Percentiles rank a stretch among this genome's conserved stretches.
Conservation (phyloP, 805 yeast genomes). For the Candida suzukii region DNA sequence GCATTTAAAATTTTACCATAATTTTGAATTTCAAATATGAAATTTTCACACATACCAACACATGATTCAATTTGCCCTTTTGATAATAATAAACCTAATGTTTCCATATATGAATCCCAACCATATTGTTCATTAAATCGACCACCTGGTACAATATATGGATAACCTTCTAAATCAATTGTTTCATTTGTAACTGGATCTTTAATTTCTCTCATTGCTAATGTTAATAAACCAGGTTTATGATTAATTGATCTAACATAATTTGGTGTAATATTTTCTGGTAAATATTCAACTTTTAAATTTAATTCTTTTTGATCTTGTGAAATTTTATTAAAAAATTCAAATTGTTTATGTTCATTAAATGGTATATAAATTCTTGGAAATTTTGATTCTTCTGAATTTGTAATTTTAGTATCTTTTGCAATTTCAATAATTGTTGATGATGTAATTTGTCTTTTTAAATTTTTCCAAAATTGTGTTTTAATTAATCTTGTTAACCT, state of each 20-base stretch:
- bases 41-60: constrained; percentile 86
- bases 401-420: constrained; percentile 68
- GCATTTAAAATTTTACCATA: constrained; percentile 94
- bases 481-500: constrained; percentile 68
- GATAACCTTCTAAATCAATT: constrained; percentile 51
- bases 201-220: constrained; percentile 53
- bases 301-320: constrained; percentile 44
- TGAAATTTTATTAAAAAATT: constrained; percentile 54
- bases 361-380: constrained; percentile 78
- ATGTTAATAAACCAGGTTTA: constrained; percentile 79
- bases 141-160: constrained; percentile 96
- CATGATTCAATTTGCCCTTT: constrained; percentile 53
- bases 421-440: constrained; percentile 64
- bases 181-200: constrained; percentile 46
- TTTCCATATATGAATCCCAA: constrained; percentile 95
- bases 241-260: constrained; percentile 70
- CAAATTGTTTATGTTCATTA: constrained; percentile 62
- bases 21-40: constrained; percentile 80
- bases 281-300: constrained; percentile 73
- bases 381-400: constrained; percentile 49
- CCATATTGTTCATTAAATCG: constrained; percentile 95
- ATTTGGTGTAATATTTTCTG: constrained; percentile 67
- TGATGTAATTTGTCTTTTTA: constrained; percentile 66
- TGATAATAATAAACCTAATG: constrained; percentile 63
- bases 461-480: constrained; percentile 71